A percentile compares a stretch with the other conserved stretches of the same genome.
Conservation (phyloP, 176 grass and related monocot species). For the Bromus sterilis region DNA sequence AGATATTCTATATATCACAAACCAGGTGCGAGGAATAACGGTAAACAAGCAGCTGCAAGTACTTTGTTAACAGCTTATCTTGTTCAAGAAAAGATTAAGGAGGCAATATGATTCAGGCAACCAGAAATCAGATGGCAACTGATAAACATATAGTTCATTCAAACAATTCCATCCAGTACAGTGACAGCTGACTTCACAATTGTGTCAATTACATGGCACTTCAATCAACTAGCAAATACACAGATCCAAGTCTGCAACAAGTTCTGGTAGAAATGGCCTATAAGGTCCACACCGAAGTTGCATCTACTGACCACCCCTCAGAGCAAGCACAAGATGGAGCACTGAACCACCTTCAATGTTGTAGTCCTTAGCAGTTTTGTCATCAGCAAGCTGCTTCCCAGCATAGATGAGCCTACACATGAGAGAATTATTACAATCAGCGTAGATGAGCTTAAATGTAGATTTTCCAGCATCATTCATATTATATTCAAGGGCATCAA, state of each 20-base stretch:
- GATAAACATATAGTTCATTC: slow-evolving; percentile 7
- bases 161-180: slow-evolving; percentile 19
- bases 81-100: not conserved
- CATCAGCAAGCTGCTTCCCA: slow-evolving; percentile 93
- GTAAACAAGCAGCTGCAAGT: not conserved
- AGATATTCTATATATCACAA: too few species aligned
- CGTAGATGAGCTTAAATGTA: not conserved
- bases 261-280: not conserved
- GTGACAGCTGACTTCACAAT: slow-evolving; percentile 13
- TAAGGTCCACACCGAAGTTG: not conserved
- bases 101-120: not conserved
- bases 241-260: not conserved
- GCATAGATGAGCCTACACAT: slow-evolving; percentile 75
- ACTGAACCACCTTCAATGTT: slow-evolving; percentile 92
- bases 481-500: not conserved
- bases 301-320: slow-evolving; percentile 67
- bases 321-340: slow-evolving; percentile 89
- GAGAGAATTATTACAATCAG: not conserved
- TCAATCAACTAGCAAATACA: slow-evolving; percentile 18
- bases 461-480: not conserved
- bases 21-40: not conserved
- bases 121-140: not conserved
- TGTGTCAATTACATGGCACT: not conserved
- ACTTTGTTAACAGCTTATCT: not conserved
- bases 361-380: slow-evolving; percentile 92